Evolutionary conservation across 768 basidiomycete genomes (phyloP).

Genomic region (Gloeopeniophorella convolvens): DNA sequence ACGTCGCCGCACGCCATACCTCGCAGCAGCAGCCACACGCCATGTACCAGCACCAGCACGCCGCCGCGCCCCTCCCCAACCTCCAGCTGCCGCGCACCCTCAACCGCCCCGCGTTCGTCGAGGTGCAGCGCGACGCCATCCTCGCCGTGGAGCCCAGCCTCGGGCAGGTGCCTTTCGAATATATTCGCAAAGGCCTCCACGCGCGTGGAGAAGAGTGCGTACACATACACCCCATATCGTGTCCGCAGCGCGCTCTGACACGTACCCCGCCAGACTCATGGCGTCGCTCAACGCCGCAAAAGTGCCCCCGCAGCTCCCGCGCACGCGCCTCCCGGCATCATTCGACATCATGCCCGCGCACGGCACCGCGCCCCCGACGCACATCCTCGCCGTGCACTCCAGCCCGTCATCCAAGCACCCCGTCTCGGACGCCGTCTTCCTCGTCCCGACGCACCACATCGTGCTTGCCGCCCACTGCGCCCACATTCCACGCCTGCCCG

Average conservation of each 20-base stretch:
- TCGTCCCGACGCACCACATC: slow-evolving; percentile 59
- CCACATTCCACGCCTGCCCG: slow-evolving; percentile 45
- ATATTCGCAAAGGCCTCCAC: slow-evolving; percentile 48
- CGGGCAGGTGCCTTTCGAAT: slow-evolving; percentile 50
- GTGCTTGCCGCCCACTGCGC: slow-evolving; percentile 58
- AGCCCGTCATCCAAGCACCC: slow-evolving; percentile 33
- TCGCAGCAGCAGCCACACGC: slow-evolving; percentile 13
- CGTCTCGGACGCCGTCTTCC: slow-evolving; percentile 31
- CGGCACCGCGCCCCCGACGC: slow-evolving; percentile 8
- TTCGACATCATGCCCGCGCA: slow-evolving; percentile 13
- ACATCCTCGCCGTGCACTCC: slow-evolving; percentile 34
- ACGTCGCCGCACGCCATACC: slow-evolving; percentile 16
- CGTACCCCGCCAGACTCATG: slow-evolving; percentile 16
- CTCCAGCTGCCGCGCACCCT: slow-evolving; percentile 72
- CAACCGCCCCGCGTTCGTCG: slow-evolving; percentile 50
- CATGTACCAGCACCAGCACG: slow-evolving; percentile 20
- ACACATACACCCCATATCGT: neutral
- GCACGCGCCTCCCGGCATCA: slow-evolving; percentile 13
- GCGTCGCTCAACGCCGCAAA: slow-evolving; percentile 11
- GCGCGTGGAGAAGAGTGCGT: slow-evolving; percentile 40
- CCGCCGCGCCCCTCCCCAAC: slow-evolving; percentile 26
- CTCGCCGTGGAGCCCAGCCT: slow-evolving; percentile 48
- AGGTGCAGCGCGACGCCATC: slow-evolving; percentile 51
- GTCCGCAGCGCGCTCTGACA: neutral
- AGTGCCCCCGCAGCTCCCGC: slow-evolving; percentile 19